Conservation (phyloP, 495 filamentous ascomycete genomes). For the Daldinia grandis region DNA sequence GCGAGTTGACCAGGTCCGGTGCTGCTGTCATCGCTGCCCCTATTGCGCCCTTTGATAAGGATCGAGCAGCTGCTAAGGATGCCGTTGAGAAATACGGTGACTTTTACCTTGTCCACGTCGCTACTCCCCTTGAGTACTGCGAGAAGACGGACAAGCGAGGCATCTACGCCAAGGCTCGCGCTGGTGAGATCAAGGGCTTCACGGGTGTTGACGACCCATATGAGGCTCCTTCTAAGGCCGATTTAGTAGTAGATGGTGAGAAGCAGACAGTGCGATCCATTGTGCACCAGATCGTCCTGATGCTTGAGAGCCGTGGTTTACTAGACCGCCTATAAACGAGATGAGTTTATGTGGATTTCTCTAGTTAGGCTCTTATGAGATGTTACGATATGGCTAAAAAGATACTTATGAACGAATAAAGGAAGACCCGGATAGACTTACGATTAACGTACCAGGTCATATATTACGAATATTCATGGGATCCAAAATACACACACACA, state of each 20-base stretch:
- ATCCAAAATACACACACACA: background rate
- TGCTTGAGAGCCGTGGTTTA: conserved; percentile 90
- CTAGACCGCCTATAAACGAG: conserved; percentile 63
- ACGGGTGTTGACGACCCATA: conserved; percentile 99
- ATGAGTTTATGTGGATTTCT: background rate
- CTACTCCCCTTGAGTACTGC: conserved; percentile 87
- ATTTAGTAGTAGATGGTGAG: conserved; percentile 84
- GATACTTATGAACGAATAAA: background rate
- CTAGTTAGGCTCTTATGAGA: background rate
- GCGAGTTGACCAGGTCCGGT: conserved; percentile 90
- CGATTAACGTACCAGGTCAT: conserved; percentile 5
- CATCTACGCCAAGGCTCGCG: conserved; percentile 84
- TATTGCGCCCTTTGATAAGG: conserved; percentile 91
- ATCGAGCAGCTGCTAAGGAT: conserved; percentile 78
- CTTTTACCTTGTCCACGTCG: conserved; percentile 95
- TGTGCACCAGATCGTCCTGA: conserved; percentile 94
- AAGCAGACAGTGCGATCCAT: conserved; percentile 89
- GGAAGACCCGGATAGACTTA: background rate
- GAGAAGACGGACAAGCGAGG: conserved; percentile 96
- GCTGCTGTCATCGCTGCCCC: conserved; percentile 96
- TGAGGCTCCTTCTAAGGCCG: conserved; percentile 81
- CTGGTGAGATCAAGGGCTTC: conserved; percentile 96
- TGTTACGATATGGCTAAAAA: background rate
- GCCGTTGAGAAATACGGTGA: conserved; percentile 84
- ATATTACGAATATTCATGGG: background rate